Percentiles rank a stretch among this genome's conserved stretches.
These are phyloP conservation scores for Yamadazyma epiphylla DNA, from an alignment of 1,139 yeast genomes.

Conservation along the genomic window DNA sequence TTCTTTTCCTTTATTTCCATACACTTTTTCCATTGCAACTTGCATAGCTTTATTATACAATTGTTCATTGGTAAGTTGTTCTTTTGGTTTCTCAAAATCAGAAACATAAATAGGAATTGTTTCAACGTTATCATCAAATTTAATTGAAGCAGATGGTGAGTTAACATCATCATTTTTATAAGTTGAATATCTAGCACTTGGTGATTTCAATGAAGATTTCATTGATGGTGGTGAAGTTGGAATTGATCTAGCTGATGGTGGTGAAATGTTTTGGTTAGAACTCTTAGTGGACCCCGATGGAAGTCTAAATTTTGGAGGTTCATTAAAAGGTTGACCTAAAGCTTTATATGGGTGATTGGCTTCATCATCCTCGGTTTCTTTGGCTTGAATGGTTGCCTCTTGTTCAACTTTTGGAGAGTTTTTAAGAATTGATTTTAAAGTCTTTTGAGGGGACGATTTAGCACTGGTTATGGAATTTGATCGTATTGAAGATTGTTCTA, in stretches of 20 bases:
- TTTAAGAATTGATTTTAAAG: constrained; percentile 36
- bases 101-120: constrained; percentile 28
- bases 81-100: constrained; percentile 4
- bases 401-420: constrained; percentile 17
- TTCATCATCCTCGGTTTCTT: constrained; percentile 1
- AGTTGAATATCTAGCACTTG: too few relatives aligned
- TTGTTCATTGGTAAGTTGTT: constrained; percentile 12
- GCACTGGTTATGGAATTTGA: constrained; percentile 6
- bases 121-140: constrained; percentile 37
- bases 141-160: constrained; percentile 32
- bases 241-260: constrained; percentile 1
- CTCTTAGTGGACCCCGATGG: constrained; percentile 8
- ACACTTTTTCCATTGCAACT: constrained; percentile 40
- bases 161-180: too few relatives aligned
- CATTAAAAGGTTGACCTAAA: constrained; percentile 9
- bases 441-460: constrained; percentile 17
- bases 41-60: constrained; percentile 37
- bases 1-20: constrained; percentile 20
- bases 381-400: constrained; percentile 3
- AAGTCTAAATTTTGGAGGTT: constrained; percentile 12
- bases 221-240: constrained; percentile 2
- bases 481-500: constrained; percentile 3
- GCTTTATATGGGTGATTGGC: constrained; percentile 13
- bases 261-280: constrained; percentile 1
- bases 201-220: constrained; percentile 1